Base-by-base conservation (phyloP, 2,329 filamentous ascomycete species). In the Colletotrichum salicis region DNA sequence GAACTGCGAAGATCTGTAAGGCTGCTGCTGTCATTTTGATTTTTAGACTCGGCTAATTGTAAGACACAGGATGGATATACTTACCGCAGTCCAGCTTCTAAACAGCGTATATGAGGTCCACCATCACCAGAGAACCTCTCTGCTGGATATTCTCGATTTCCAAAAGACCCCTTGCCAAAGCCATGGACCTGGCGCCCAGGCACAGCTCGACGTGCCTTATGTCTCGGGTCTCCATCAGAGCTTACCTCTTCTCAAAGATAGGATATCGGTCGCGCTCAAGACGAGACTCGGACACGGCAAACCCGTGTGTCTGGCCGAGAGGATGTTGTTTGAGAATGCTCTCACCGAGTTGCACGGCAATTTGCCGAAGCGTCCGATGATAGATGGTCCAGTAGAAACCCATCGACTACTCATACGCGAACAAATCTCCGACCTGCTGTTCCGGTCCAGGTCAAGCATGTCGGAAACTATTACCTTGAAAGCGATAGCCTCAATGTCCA, bases 181-280 rank as follows among this genome's bases (percentile, higher is more conserved):
- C 41, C 8, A 48, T 48, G 41, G 41, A 48, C 22, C 37, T 19
- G 37, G 37, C 3, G 5, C 19, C 1, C 15, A 29, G 3, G 27
- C 24, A 29, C 58, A 27, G 37, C 27, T 13, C 1, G 10, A 31
- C 12, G 27, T 61, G 2, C 58, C 37, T 8, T 29, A 61, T 7
- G 58, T 61, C 37, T 61, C 58, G n/a, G 29, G 58, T 15, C 27
- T 61, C 4, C 58, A 61, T 8, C 58, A 48, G 37, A 61, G 37
- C 24, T 24, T 61, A 15, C 58, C 58, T 2, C 58, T 61, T 12
- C 58, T 61, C 19, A 61, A 61, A 61, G 58, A 61, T 27, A 61
- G 29, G 27, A 19, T 61, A 15, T 61, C 58, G 11, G 4, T 48
- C 10, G 37, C 27, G 0, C 31, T 61, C 2, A 61, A 48, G 19